These are phyloP conservation scores for Hypoxylon lienhwacheense DNA, from an alignment of 495 filamentous ascomycete genomes.

Conservation along the genomic window DNA sequence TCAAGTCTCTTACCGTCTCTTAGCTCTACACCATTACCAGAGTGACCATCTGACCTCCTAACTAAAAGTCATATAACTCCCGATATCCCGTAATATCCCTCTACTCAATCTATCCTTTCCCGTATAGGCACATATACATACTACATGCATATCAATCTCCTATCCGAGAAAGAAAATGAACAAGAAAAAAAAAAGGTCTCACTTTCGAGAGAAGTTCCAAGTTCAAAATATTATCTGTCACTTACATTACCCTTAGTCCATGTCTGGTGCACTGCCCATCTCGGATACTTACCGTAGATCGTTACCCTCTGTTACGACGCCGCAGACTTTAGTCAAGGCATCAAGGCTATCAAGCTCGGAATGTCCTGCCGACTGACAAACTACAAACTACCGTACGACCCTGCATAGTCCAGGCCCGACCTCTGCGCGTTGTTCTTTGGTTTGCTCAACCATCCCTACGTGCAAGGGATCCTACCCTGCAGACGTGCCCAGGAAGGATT, in stretches of 20 bases:
- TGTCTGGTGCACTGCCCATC: neutral
- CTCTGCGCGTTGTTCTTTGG: slow-evolving; percentile 11
- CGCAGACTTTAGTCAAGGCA: neutral
- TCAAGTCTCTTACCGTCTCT: too few relatives aligned
- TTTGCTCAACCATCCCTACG: slow-evolving; percentile 15
- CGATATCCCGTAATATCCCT: too few relatives aligned
- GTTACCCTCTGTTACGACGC: neutral
- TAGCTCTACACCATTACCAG: too few relatives aligned
- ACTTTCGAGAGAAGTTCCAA: neutral
- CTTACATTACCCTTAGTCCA: too few relatives aligned
- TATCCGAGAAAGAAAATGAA: too few relatives aligned
- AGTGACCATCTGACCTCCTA: too few relatives aligned
- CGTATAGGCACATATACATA: too few relatives aligned
- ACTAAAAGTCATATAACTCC: too few relatives aligned
- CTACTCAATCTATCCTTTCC: too few relatives aligned
- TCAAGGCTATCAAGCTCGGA: neutral
- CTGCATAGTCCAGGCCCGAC: slow-evolving; percentile 11
- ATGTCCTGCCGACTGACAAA: slow-evolving; percentile 6
- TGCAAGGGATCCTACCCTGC: slow-evolving; percentile 20
- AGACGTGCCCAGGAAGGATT: slow-evolving; percentile 24
- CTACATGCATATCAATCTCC: too few relatives aligned
- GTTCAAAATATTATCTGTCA: too few relatives aligned
- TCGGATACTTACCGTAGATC: neutral
- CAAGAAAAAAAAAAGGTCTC: neutral
- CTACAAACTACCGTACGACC: neutral